Conservation (phyloP, 179 eudicot genomes). For the Nepenthes alata region DNA sequence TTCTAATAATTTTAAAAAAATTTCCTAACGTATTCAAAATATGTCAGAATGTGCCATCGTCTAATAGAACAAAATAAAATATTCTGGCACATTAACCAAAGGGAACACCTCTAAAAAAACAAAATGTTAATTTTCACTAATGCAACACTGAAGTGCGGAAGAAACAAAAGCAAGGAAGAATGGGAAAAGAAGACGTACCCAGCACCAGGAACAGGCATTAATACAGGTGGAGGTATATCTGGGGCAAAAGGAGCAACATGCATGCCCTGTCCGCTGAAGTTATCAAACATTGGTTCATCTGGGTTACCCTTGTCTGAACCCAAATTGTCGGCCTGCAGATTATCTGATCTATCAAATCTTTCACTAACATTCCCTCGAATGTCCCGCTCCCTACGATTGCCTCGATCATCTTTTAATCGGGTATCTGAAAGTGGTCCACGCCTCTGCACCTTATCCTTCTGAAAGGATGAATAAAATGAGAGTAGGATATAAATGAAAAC, state of each 20-base stretch:
- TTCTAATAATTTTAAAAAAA: too few species aligned
- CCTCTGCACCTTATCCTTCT: constrained; percentile 72
- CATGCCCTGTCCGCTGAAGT: constrained; percentile 72
- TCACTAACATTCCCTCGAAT: constrained; percentile 47
- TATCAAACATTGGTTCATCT: constrained; percentile 72
- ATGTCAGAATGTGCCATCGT: too few species aligned
- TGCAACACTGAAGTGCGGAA: too few species aligned
- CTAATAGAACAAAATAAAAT: too few species aligned
- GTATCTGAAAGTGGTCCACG: constrained; percentile 58
- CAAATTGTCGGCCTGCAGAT: constrained; percentile 28
- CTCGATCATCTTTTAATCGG: constrained; percentile 72
- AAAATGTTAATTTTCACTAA: too few species aligned
- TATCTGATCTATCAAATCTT: constrained; percentile 66
- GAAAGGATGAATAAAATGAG: constrained; percentile 3
- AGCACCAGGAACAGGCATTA: constrained; percentile 99
- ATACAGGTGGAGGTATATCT: constrained; percentile 77
- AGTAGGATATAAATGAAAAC: too few species aligned
- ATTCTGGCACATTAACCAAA: too few species aligned
- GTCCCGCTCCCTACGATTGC: constrained; percentile 65
- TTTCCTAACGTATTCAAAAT: too few species aligned
- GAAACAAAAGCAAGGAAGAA: too few species aligned
- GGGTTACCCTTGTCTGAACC: constrained; percentile 45
- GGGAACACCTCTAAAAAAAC: too few species aligned
- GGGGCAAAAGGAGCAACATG: constrained; percentile 54
- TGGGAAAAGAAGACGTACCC: constrained; percentile 39